Conservation (phyloP, 2,329 filamentous ascomycete genomes). For the Cladosporium colombiae region DNA sequence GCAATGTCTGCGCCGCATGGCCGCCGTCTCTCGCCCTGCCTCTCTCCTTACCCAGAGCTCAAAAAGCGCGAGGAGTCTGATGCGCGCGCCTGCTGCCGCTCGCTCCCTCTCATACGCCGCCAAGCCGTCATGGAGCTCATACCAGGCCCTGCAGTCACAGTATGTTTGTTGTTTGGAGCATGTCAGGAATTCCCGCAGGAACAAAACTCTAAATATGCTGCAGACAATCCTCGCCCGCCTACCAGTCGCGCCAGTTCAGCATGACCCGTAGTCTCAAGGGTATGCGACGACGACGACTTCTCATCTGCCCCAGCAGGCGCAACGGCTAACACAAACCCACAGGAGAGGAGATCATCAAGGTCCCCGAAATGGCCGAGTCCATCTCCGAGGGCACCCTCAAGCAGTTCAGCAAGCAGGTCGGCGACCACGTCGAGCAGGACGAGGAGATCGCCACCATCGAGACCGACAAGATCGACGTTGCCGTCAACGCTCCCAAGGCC, state of each 20-base stretch:
- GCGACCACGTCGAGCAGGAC: conserved; percentile 91
- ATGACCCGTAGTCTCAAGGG: conserved; percentile 37
- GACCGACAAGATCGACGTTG: conserved; percentile 99
- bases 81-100: conserved; percentile 26
- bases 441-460: conserved; percentile 99
- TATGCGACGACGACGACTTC: conserved; percentile 24
- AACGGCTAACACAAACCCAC: conserved; percentile 11
- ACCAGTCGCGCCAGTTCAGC: conserved; percentile 37
- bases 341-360: conserved; percentile 86
- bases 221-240: conserved; percentile 33
- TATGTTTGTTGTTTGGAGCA: conserved; percentile 12
- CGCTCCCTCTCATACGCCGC: conserved; percentile 29
- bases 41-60: conserved; percentile 33
- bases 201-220: conserved; percentile 25
- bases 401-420: conserved; percentile 90
- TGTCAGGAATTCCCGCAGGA: neutral
- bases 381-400: conserved; percentile 97
- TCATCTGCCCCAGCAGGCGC: neutral
- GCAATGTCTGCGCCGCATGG: conserved; percentile 41
- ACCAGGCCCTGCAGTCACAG: conserved; percentile 20
- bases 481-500: conserved; percentile 89
- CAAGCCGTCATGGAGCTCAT: conserved; percentile 24
- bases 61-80: conserved; percentile 29
- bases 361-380: conserved; percentile 97
- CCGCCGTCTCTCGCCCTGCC: conserved; percentile 33